phyloP scores from a whole-genome alignment of 106 monocot genomes.

The Acanthochlamys bracteata region DNA sequence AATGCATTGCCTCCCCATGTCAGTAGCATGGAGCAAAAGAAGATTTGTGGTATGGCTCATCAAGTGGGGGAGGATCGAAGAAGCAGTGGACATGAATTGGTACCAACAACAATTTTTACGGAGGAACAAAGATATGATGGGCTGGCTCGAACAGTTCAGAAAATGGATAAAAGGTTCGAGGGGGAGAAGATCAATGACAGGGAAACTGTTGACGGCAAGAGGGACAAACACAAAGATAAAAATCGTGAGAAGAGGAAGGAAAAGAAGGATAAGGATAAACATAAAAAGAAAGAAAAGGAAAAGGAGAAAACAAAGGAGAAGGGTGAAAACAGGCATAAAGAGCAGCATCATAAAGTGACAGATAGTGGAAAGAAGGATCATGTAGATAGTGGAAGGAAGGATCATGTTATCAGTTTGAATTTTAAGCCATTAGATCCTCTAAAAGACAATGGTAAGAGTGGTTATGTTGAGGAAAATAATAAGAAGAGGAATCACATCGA shows the following conservation, averaged over 20 bases:
- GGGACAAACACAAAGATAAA: constrained; percentile 14
- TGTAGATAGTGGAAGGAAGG: constrained; percentile 20
- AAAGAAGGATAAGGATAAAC: not conserved
- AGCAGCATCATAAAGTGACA: constrained; percentile 18
- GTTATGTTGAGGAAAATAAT: constrained; percentile 20
- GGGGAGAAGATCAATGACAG: constrained; percentile 14
- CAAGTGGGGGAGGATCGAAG: not conserved
- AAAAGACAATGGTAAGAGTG: constrained; percentile 7
- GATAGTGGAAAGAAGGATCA: constrained; percentile 21
- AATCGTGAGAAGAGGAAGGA: constrained; percentile 7
- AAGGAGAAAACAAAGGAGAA: constrained; percentile 14
- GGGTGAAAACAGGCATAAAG: constrained; percentile 19
- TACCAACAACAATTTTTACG: constrained; percentile 1
- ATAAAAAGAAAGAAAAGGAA: not conserved
- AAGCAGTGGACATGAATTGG: constrained; percentile 3
- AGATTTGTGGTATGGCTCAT: not conserved
- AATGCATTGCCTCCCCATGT: constrained; percentile 7
- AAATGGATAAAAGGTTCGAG: constrained; percentile 12
- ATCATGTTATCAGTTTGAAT: constrained; percentile 15
- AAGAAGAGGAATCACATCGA: constrained; percentile 45
- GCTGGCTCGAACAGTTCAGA: constrained; percentile 4
- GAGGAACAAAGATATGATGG: constrained; percentile 12
- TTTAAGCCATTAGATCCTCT: constrained; percentile 21
- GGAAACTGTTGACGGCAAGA: constrained; percentile 4
- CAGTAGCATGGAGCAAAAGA: constrained; percentile 13